Percentiles rank a stretch among this genome's conserved stretches.
These are phyloP conservation scores for Psophocarpus tetragonolobus DNA, from an alignment of 306 rosid species.

Conservation along the genomic window DNA sequence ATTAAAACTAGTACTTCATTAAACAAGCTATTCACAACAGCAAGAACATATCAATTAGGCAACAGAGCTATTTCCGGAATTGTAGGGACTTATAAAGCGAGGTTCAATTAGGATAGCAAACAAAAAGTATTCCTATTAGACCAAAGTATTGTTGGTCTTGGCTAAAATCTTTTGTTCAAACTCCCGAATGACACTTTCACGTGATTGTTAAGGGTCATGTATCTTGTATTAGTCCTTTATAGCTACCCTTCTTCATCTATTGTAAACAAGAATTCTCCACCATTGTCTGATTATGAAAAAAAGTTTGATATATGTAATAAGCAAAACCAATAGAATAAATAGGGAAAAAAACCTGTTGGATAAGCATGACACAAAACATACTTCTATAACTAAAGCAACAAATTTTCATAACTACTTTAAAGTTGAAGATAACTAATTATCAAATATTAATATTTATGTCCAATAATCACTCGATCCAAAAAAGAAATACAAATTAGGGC, in stretches of 20 bases:
- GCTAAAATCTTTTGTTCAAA: conserved; percentile 69
- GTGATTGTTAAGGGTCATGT: conserved; percentile 64
- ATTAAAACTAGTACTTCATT: too few relatives aligned
- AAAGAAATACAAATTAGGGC: neutral
- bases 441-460: neutral
- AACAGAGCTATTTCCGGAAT: too few relatives aligned
- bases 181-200: conserved; percentile 57
- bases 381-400: conserved; percentile 18
- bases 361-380: neutral
- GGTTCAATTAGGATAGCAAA: conserved; percentile 62
- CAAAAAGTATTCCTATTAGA: conserved; percentile 54
- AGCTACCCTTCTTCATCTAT: conserved; percentile 97
- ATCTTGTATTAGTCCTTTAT: conserved; percentile 79
- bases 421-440: neutral
- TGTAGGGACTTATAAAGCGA: too few relatives aligned
- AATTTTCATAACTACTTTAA: neutral
- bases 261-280: conserved; percentile 71
- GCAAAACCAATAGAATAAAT: neutral
- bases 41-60: too few relatives aligned
- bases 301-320: conserved; percentile 23
- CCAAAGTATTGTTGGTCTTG: conserved; percentile 85
- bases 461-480: neutral
- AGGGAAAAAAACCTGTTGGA: neutral
- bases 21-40: too few relatives aligned
- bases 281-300: conserved; percentile 78